phyloP scores from a whole-genome alignment of 2,329 filamentous ascomycete genomes.

The Leptodontidium sp. region DNA sequence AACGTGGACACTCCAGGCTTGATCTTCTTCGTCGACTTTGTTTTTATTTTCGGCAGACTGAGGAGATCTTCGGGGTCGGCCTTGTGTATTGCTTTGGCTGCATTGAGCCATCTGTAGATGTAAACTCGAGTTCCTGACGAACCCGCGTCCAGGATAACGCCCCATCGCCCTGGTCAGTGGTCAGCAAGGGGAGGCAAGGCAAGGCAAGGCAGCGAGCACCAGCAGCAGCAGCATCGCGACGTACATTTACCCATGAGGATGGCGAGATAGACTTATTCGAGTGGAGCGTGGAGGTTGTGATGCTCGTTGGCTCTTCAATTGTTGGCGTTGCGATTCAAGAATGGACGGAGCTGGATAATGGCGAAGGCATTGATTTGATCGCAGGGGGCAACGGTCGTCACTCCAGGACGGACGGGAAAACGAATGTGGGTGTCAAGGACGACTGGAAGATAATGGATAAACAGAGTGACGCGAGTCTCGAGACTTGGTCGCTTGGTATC shows the following conservation, averaged over 20 bases:
- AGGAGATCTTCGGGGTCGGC: constrained; percentile 67
- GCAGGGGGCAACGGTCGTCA: constrained; percentile 16
- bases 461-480: neutral
- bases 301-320: constrained; percentile 19
- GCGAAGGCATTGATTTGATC: constrained; percentile 41
- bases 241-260: constrained; percentile 47
- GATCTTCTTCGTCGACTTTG: constrained; percentile 92
- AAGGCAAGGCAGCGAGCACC: too few species aligned
- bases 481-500: constrained; percentile 4
- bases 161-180: constrained; percentile 66
- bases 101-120: constrained; percentile 92
- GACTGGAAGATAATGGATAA: neutral
- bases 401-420: constrained; percentile 25
- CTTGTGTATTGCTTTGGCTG: constrained; percentile 68
- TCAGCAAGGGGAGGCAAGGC: constrained; percentile 20
- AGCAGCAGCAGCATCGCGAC: constrained; percentile 19
- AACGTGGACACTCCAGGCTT: constrained; percentile 93
- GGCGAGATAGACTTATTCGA: constrained; percentile 14
- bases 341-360: constrained; percentile 32
- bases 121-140: constrained; percentile 96
- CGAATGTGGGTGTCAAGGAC: constrained; percentile 36
- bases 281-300: constrained; percentile 21
- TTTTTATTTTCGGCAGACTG: constrained; percentile 80
- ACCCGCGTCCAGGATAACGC: constrained; percentile 95
- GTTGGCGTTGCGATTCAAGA: constrained; percentile 19